A percentile compares a stretch with the other conserved stretches of the same genome.
These are phyloP conservation scores for Vanilla planifolia DNA, from an alignment of 106 monocot genomes.

Conservation along the genomic window DNA sequence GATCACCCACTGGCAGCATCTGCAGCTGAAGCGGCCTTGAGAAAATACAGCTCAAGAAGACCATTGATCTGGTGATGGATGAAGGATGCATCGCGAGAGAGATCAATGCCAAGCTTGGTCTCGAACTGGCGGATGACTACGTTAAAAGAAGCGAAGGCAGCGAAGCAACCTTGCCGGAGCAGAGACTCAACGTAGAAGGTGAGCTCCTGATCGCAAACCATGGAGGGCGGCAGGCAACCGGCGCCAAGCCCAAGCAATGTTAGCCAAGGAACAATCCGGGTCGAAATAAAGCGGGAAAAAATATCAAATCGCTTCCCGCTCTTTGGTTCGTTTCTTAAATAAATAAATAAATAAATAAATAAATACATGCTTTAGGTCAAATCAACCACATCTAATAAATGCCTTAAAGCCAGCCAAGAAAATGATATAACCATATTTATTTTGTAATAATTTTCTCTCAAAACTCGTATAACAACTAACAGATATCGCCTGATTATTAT, in stretches of 20 bases:
- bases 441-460: no score
- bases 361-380: no score
- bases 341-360: no score
- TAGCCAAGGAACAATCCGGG: neutral
- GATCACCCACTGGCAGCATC: slow-evolving; percentile 3
- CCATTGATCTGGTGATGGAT: slow-evolving; percentile 64
- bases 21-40: slow-evolving; percentile 4
- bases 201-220: slow-evolving; percentile 86
- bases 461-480: no score
- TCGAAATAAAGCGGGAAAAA: neutral
- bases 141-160: slow-evolving; percentile 25
- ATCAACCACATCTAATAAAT: no score
- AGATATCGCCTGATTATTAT: no score
- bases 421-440: no score
- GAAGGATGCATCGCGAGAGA: slow-evolving; percentile 80
- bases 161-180: slow-evolving; percentile 43
- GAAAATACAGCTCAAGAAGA: slow-evolving; percentile 32
- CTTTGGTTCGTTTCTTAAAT: no score
- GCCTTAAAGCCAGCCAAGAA: no score
- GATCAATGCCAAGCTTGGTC: slow-evolving; percentile 70
- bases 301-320: neutral
- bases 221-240: neutral
- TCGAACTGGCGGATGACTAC: slow-evolving; percentile 70
- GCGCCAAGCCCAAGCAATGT: neutral
- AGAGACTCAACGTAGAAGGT: slow-evolving; percentile 75